A percentile compares a stretch with the other conserved stretches of the same genome.
phyloP scores from a whole-genome alignment of 306 rosid genomes.

The Gleditsia sinensis region DNA sequence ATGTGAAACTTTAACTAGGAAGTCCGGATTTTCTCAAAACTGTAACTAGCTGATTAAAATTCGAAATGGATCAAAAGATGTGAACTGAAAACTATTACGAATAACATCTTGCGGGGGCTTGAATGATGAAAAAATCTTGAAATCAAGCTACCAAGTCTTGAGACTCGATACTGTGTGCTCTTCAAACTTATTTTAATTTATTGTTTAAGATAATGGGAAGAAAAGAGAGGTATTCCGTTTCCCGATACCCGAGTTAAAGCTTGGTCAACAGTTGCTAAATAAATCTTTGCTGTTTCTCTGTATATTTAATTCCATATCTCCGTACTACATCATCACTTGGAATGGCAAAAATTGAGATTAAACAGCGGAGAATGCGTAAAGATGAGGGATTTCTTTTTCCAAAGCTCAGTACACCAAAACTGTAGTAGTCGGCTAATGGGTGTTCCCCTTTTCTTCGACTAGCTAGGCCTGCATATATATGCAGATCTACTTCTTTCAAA shows the following conservation, averaged over 20 bases:
- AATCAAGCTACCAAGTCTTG: too few relatives aligned
- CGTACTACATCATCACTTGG: neutral
- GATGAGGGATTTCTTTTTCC: neutral
- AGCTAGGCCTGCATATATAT: slow-evolving; percentile 26
- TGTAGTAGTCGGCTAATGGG: neutral
- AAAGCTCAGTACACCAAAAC: neutral
- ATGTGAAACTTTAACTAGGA: neutral
- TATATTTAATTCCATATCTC: neutral
- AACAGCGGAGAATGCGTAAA: neutral
- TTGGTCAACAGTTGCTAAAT: too few relatives aligned
- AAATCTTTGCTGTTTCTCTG: neutral
- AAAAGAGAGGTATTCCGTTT: too few relatives aligned
- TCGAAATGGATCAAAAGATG: neutral
- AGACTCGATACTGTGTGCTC: neutral
- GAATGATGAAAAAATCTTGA: too few relatives aligned
- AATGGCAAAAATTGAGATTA: neutral
- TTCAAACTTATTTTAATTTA: too few relatives aligned
- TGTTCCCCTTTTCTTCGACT: neutral
- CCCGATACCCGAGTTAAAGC: too few relatives aligned
- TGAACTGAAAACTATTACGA: too few relatives aligned
- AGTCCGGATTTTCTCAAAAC: too few relatives aligned
- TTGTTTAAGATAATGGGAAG: too few relatives aligned
- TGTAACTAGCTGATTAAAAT: too few relatives aligned
- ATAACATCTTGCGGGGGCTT: neutral
- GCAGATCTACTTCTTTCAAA: slow-evolving; percentile 25